Evolutionary conservation across 1,284 basidiomycete species (phyloP).

Genomic region (Mycosarcoma mackinlayi): DNA sequence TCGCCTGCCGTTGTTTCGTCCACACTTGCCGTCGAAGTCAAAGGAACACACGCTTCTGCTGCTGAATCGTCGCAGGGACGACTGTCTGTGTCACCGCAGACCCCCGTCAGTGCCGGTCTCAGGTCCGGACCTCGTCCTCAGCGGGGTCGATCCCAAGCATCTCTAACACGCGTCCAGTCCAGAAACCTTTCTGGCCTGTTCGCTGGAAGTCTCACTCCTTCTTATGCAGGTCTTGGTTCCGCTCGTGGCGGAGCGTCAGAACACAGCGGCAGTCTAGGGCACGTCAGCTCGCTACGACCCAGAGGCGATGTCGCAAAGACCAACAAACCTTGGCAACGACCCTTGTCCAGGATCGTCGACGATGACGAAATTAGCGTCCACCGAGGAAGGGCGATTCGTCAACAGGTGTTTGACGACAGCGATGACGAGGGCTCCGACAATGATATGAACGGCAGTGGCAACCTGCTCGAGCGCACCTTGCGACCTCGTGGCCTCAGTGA

Average conservation of each 20-base stretch:
- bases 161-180: conserved; percentile 49
- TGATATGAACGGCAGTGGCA: conserved; percentile 22
- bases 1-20: conserved; percentile 53
- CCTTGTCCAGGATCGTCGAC: conserved; percentile 55
- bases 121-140: conserved; percentile 41
- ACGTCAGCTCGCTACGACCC: conserved; percentile 11
- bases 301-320: conserved; percentile 7
- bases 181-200: conserved; percentile 56
- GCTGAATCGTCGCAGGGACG: conserved; percentile 23
- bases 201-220: conserved; percentile 35
- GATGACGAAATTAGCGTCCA: conserved; percentile 62
- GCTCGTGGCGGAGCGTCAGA: conserved; percentile 7
- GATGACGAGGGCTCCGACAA: conserved; percentile 39
- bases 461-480: conserved; percentile 37
- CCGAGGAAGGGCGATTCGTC: conserved; percentile 40
- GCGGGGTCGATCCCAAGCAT: conserved; percentile 37
- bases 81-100: conserved; percentile 19
- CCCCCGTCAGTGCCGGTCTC: conserved; percentile 16
- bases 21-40: conserved; percentile 57
- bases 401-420: conserved; percentile 46
- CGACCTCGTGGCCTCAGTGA: conserved; percentile 62
- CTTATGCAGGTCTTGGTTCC: conserved; percentile 5
- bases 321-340: conserved; percentile 26
- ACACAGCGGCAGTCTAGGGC: conserved; percentile 9
- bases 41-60: conserved; percentile 49